phyloP scores from a whole-genome alignment of 1,139 yeast species.

The Protomyces lactucae-debilis region DNA sequence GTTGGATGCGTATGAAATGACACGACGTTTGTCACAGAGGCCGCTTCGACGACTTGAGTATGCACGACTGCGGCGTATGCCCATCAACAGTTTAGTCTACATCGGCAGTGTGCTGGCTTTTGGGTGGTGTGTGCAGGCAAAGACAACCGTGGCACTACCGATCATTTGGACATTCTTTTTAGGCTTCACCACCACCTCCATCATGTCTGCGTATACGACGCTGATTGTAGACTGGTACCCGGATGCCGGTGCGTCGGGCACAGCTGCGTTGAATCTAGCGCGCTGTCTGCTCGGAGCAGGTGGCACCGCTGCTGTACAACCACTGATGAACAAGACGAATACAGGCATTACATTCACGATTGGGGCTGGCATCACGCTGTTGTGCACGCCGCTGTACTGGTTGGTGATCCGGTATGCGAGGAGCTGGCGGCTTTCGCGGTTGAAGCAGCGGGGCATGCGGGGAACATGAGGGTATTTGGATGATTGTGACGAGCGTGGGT shows the following conservation, averaged over 20 bases:
- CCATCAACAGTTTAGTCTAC: conserved; percentile 42
- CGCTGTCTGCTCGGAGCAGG: conserved; percentile 60
- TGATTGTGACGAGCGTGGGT: too few species aligned
- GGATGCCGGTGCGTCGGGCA: conserved; percentile 54
- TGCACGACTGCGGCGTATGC: conserved; percentile 43
- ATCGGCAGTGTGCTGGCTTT: conserved; percentile 73
- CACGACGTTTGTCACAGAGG: conserved; percentile 31
- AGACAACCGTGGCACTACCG: conserved; percentile 75
- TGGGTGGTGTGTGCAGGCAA: conserved; percentile 64
- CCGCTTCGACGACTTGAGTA: conserved; percentile 43
- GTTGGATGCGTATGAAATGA: conserved; percentile 40
- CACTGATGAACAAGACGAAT: conserved; percentile 51
- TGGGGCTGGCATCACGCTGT: conserved; percentile 13
- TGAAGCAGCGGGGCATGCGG: too few species aligned
- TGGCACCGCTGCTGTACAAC: conserved; percentile 57
- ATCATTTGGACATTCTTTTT: conserved; percentile 45
- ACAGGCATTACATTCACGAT: conserved; percentile 43
- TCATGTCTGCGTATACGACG: conserved; percentile 51
- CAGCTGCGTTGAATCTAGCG: conserved; percentile 56
- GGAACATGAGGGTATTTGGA: too few species aligned
- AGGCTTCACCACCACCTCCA: conserved; percentile 52
- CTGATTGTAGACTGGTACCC: conserved; percentile 61
- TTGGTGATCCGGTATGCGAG: background rate
- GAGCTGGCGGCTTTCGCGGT: background rate
- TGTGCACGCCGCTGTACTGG: conserved; percentile 3